Conservation (phyloP, 139 green algal species). For the Zygnema cylindricum region DNA sequence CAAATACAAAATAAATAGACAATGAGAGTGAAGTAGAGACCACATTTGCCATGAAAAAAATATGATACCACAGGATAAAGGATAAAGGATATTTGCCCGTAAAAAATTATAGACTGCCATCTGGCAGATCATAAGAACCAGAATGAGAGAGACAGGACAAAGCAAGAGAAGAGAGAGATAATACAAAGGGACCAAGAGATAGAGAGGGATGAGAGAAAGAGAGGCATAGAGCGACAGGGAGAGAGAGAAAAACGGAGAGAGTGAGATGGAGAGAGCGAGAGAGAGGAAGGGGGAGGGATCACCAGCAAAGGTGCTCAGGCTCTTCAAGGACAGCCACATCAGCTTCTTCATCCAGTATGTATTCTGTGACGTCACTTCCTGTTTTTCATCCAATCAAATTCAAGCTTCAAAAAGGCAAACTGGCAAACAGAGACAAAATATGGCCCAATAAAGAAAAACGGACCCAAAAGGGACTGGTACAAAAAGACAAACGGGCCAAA, state of each 20-base stretch:
- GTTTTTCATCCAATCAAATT: not conserved
- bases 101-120: too few species aligned
- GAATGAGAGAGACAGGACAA: too few species aligned
- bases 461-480: too few species aligned
- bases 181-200: not conserved
- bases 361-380: slow-evolving; percentile 74
- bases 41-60: too few species aligned
- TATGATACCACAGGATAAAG: too few species aligned
- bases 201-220: too few species aligned
- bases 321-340: slow-evolving; percentile 99
- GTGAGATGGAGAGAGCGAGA: not conserved
- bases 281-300: slow-evolving; percentile 1
- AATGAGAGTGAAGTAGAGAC: too few species aligned
- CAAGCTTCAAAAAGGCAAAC: not conserved
- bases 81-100: too few species aligned
- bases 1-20: too few species aligned
- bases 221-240: too few species aligned
- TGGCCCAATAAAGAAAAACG: not conserved
- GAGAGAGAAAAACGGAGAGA: not conserved
- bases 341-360: slow-evolving; percentile 90
- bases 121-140: too few species aligned
- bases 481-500: too few species aligned
- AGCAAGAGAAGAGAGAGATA: not conserved
- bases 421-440: not conserved
- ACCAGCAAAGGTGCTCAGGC: slow-evolving; percentile 97